Evolutionary conservation across 176 grass and related monocot species (phyloP).

Genomic region (Alopecurus myosuroides): DNA sequence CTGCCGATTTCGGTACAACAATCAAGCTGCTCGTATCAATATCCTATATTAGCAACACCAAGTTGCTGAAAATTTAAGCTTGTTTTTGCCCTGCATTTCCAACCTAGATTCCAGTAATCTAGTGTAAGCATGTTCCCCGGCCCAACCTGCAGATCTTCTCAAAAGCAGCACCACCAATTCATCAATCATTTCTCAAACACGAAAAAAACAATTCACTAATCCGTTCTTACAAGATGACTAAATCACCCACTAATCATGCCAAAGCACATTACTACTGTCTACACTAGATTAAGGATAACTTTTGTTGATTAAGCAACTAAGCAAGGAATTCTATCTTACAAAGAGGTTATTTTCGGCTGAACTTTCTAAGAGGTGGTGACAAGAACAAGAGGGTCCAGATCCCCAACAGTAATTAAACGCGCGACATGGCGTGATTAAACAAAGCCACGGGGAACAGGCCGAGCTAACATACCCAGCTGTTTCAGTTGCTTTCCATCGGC

Average conservation of each 20-base stretch:
- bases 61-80: neutral
- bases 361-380: neutral
- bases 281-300: too few relatives aligned
- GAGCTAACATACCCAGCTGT: neutral
- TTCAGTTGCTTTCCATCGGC: neutral
- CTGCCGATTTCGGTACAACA: neutral
- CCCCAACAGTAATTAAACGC: constrained; percentile 16
- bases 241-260: neutral
- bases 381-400: constrained; percentile 13
- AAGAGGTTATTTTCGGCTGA: too few relatives aligned
- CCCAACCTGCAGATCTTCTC: constrained; percentile 34
- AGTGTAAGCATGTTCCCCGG: constrained; percentile 4
- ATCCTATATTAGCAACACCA: neutral
- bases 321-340: too few relatives aligned
- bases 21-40: neutral
- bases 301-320: too few relatives aligned
- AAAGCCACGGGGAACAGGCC: neutral
- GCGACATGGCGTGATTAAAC: neutral
- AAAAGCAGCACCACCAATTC: constrained; percentile 17
- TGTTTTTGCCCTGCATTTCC: neutral
- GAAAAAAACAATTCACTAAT: too few relatives aligned
- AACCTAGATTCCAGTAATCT: constrained; percentile 21
- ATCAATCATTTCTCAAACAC: too few relatives aligned
- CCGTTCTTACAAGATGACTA: neutral
- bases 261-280: too few relatives aligned